These are phyloP conservation scores for Neurospora sublineolata DNA, from an alignment of 495 filamentous ascomycete species.

Conservation along the genomic window DNA sequence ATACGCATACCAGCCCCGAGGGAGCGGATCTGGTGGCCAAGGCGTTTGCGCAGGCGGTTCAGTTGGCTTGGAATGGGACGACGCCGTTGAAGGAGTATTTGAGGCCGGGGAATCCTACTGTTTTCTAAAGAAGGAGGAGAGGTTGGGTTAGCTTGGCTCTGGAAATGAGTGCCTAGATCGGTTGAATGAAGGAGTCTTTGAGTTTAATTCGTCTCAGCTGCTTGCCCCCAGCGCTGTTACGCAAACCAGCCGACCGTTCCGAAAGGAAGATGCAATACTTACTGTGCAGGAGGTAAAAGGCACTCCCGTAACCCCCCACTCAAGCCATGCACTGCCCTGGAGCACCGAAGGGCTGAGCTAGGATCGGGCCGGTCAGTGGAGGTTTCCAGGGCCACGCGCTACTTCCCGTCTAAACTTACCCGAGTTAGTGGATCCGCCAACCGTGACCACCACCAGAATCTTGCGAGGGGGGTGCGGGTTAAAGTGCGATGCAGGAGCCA, in stretches of 20 bases:
- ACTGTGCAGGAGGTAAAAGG: too few species aligned
- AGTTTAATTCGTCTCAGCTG: too few species aligned
- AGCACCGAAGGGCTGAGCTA: neutral
- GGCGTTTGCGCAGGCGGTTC: slow-evolving; percentile 51
- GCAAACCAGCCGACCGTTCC: too few species aligned
- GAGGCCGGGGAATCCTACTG: slow-evolving; percentile 9
- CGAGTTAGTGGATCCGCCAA: neutral
- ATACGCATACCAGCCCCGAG: slow-evolving; percentile 51
- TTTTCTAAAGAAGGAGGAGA: slow-evolving; percentile 7
- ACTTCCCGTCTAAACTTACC: neutral
- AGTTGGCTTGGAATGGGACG: slow-evolving; percentile 30
- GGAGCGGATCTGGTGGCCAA: slow-evolving; percentile 48
- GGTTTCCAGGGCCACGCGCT: neutral
- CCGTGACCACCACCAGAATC: neutral
- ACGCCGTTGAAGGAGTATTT: slow-evolving; percentile 19
- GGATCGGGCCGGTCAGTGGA: neutral
- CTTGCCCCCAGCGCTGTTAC: too few species aligned
- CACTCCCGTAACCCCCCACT: neutral
- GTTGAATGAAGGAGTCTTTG: too few species aligned
- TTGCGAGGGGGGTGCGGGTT: neutral
- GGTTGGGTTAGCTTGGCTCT: neutral
- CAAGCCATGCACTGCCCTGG: neutral
- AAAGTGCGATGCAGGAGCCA: neutral
- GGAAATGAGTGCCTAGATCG: too few species aligned
- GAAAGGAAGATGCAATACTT: too few species aligned